Conservation (phyloP, 2,329 filamentous ascomycete species). For the Stachybotrys echinatus region DNA sequence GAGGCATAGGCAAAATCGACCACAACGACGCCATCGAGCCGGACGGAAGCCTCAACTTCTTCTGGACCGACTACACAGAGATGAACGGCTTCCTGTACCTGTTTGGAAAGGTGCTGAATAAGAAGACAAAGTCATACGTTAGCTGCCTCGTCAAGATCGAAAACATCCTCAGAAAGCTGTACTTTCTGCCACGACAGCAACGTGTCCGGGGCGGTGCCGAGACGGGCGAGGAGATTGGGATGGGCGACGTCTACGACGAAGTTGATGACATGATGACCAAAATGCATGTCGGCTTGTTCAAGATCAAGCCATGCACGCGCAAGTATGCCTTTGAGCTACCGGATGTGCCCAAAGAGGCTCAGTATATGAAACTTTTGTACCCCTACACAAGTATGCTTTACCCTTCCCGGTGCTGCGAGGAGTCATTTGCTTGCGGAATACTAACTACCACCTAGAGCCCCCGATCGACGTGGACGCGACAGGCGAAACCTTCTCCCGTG, state of each 20-base stretch:
- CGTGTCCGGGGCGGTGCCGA: conserved; percentile 53
- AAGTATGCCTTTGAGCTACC: conserved; percentile 96
- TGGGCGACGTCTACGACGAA: conserved; percentile 86
- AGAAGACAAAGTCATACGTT: conserved; percentile 69
- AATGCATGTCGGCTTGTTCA: conserved; percentile 81
- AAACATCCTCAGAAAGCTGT: conserved; percentile 88
- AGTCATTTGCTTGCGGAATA: background rate
- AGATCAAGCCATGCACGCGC: conserved; percentile 82
- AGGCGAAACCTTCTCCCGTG: conserved; percentile 88
- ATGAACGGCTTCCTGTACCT: conserved; percentile 86
- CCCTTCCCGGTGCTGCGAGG: too few relatives aligned
- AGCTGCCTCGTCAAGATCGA: conserved; percentile 97
- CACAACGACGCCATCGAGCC: conserved; percentile 84
- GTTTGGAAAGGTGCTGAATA: conserved; percentile 94
- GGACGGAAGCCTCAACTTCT: conserved; percentile 87
- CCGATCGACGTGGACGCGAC: conserved; percentile 62
- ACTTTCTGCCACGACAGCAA: conserved; percentile 77
- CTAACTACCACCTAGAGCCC: conserved; percentile 44
- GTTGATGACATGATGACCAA: conserved; percentile 84
- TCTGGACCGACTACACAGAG: conserved; percentile 96
- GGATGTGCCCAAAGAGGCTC: conserved; percentile 77
- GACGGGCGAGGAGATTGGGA: conserved; percentile 73
- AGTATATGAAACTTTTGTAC: conserved; percentile 95
- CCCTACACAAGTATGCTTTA: conserved; percentile 68
- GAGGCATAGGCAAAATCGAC: conserved; percentile 72